Base-by-base conservation (phyloP, 805 yeast genomes). In the Candida koratica region DNA sequence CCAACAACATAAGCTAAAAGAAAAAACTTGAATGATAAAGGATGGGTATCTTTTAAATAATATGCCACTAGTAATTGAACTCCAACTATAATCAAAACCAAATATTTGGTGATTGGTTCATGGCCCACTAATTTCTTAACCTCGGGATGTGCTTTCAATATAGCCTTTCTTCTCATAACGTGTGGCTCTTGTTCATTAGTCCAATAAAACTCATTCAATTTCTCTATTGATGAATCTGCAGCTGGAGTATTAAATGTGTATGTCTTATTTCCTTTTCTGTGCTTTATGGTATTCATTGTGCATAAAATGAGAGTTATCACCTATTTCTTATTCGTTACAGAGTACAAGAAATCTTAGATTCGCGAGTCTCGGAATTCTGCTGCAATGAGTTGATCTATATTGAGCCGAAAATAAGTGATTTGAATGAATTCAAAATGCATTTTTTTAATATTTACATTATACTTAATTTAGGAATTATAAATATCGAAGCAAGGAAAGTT, bases 101-200 rank as follows among this genome's bases (percentile, higher is more conserved):
- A 75, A 66, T 81, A 88, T 53, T 87, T 88, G 3, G 96, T 88
- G 35, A 71, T 58, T 1, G 96, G 94, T 56, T 88, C 97, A 42
- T 77, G 84, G 4, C 96, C 96, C 33, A 84, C 80, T 16, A 88
- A 69, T 55, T 82, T 82, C 15, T 81, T 69, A 15, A 88, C 84
- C 43, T 86, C 79, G 0, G 96, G 96, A 51, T 88, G 76, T 35
- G 77, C 77, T 46, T 75, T 73, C 49, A 88, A 61, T 38, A 88
- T 88, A 39, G 69, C 71, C 60, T 81, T 82, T 41, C 96, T 69
- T 43, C 96, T 67, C 3, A 71, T 49, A 2, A 81, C 74, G 53
- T 88, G 96, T 3, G 95, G 95, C 55, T 88, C 96, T 32, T 73
- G 73, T 37, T 76, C 82, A 36, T 75, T 73, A 1, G 96, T 87